Evolutionary conservation across 306 rosid genomes (phyloP).

Genomic region (Astragalus glycyphyllos): DNA sequence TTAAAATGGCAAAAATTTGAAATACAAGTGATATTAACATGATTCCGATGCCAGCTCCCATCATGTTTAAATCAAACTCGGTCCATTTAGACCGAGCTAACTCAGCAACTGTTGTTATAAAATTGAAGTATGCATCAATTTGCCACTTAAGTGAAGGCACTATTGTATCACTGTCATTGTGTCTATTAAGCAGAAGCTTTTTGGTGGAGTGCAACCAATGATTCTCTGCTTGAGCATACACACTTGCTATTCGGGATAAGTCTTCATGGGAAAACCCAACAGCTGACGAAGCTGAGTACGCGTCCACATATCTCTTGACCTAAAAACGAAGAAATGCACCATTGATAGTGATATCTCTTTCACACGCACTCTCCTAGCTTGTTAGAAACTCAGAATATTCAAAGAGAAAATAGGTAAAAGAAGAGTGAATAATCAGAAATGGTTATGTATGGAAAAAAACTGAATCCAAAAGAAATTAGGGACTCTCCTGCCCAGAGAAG

Average conservation of each 20-base stretch:
- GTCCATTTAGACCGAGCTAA: slow-evolving; percentile 98
- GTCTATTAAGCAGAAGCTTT: slow-evolving; percentile 50
- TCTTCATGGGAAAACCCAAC: slow-evolving; percentile 93
- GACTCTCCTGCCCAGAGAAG: too few relatives aligned
- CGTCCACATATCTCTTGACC: slow-evolving; percentile 90
- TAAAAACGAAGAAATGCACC: slow-evolving; percentile 45
- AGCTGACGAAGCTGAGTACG: slow-evolving; percentile 79
- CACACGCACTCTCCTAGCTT: neutral
- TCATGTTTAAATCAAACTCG: slow-evolving; percentile 83
- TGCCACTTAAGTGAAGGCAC: slow-evolving; percentile 67
- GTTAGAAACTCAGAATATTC: too few relatives aligned
- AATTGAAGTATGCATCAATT: slow-evolving; percentile 67
- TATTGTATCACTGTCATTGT: slow-evolving; percentile 49
- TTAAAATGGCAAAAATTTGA: slow-evolving; percentile 68
- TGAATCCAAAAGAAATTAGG: too few relatives aligned
- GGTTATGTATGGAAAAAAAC: too few relatives aligned
- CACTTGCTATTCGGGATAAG: slow-evolving; percentile 59
- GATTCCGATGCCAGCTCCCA: slow-evolving; percentile 79
- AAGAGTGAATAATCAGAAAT: too few relatives aligned
- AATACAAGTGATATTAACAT: slow-evolving; percentile 69
- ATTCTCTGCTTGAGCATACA: slow-evolving; percentile 71
- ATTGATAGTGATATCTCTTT: slow-evolving; percentile 23
- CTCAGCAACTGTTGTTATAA: slow-evolving; percentile 75
- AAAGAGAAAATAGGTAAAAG: too few relatives aligned
- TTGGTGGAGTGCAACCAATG: slow-evolving; percentile 64